These are phyloP conservation scores for Backusella morwellensis DNA, from an alignment of 192 early-diverging fungal genomes.

Conservation along the genomic window DNA sequence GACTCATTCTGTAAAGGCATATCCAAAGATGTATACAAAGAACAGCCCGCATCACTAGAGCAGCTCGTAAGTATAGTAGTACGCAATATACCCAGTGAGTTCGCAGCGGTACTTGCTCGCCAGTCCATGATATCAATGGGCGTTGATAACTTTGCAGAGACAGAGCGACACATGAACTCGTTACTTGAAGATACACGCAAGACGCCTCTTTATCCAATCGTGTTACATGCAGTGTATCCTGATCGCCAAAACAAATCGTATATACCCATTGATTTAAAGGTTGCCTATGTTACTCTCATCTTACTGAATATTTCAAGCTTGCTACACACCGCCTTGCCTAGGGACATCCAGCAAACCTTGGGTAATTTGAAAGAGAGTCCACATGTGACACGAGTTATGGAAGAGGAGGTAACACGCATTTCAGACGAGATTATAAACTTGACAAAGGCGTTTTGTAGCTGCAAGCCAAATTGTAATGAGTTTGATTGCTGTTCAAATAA, in stretches of 20 bases:
- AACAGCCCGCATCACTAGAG: constrained; percentile 47
- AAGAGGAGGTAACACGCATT: constrained; percentile 50
- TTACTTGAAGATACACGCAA: constrained; percentile 40
- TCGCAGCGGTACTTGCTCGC: constrained; percentile 39
- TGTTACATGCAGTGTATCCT: constrained; percentile 33
- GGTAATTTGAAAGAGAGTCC: constrained; percentile 28
- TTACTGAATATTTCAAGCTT: constrained; percentile 54
- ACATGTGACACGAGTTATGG: constrained; percentile 39
- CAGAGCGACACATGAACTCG: constrained; percentile 32
- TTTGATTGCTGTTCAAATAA: not conserved
- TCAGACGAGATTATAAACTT: constrained; percentile 51
- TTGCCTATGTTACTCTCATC: constrained; percentile 60
- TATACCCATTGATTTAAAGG: constrained; percentile 20
- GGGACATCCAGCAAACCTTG: constrained; percentile 37
- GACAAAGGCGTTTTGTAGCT: constrained; percentile 57
- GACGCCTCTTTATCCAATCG: constrained; percentile 41
- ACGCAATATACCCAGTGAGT: constrained; percentile 40
- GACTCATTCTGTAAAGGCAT: constrained; percentile 55
- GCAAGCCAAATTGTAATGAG: constrained; percentile 34
- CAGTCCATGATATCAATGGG: constrained; percentile 26
- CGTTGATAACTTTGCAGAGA: constrained; percentile 24
- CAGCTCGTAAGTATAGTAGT: constrained; percentile 43
- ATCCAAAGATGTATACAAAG: constrained; percentile 42
- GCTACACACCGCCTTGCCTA: constrained; percentile 49
- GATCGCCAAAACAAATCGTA: constrained; percentile 9